These are phyloP conservation scores for Parastagonospora nodorum DNA, from an alignment of 2,329 filamentous ascomycete species.

Conservation along the genomic window DNA sequence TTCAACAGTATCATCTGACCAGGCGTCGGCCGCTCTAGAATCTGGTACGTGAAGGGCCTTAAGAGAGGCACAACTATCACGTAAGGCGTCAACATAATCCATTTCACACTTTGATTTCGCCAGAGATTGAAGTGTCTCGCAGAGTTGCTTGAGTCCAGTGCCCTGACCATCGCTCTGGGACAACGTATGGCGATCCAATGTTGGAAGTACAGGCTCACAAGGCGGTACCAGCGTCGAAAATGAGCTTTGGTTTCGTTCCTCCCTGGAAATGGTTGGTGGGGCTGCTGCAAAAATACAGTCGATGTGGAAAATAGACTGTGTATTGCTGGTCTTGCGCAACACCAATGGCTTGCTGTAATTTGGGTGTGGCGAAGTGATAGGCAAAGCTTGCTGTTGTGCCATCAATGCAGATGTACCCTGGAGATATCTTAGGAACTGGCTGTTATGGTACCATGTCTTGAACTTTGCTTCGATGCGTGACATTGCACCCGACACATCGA, in stretches of 20 bases:
- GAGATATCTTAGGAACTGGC: conserved; percentile 44
- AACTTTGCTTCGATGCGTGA: conserved; percentile 16
- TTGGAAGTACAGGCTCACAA: conserved; percentile 5
- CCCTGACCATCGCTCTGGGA: neutral
- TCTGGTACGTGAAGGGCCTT: neutral
- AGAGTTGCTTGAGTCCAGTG: conserved; percentile 17
- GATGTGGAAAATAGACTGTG: conserved; percentile 3
- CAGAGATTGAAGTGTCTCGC: conserved; percentile 7
- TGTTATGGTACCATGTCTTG: conserved; percentile 43
- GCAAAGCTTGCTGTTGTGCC: conserved; percentile 5
- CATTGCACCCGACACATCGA: conserved; percentile 20
- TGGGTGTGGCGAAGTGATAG: neutral
- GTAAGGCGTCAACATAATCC: conserved; percentile 24
- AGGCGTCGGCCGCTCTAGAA: neutral
- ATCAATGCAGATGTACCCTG: conserved; percentile 16
- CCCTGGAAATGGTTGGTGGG: no score
- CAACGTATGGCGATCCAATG: neutral
- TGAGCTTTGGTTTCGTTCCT: no score
- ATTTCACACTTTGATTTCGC: conserved; percentile 22
- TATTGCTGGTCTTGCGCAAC: neutral
- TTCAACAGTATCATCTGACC: neutral
- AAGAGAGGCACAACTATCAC: conserved; percentile 23
- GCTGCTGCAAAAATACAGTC: conserved; percentile 7
- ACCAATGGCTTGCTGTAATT: neutral
- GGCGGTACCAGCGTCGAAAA: neutral